Conservation (phyloP, 148 eudicot genomes). For the Silene latifolia region DNA sequence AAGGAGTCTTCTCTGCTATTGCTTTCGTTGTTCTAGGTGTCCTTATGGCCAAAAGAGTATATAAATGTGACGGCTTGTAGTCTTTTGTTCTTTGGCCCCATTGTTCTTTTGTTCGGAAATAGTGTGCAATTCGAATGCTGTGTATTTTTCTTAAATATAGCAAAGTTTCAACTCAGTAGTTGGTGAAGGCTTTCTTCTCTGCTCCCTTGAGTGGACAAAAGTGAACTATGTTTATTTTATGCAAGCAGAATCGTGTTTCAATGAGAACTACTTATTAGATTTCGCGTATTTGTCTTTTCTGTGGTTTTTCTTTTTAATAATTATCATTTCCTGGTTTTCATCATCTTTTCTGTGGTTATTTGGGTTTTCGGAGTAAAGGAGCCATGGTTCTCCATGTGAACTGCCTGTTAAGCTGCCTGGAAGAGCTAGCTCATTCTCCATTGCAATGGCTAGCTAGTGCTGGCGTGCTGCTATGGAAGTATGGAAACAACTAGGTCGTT, state of each 20-base stretch:
- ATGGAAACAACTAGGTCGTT: no score
- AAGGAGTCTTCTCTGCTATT: slow-evolving; percentile 66
- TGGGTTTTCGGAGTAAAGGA: no score
- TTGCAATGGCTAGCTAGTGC: no score
- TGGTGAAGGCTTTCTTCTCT: neutral
- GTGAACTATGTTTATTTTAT: neutral
- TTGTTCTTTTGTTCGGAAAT: neutral
- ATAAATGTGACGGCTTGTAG: slow-evolving; percentile 20
- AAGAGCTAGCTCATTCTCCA: no score
- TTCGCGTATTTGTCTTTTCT: neutral
- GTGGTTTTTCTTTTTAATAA: neutral
- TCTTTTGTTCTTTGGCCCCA: neutral
- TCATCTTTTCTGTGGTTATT: neutral
- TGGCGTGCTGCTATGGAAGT: no score
- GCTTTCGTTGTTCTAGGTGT: slow-evolving; percentile 44
- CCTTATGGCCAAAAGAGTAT: slow-evolving; percentile 32
- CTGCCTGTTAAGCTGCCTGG: no score
- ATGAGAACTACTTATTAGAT: neutral
- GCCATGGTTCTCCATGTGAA: no score
- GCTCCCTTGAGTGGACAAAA: neutral
- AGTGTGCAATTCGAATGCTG: neutral
- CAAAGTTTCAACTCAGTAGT: neutral
- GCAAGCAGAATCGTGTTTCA: neutral
- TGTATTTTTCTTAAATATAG: neutral
- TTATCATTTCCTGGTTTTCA: neutral